phyloP scores from a whole-genome alignment of 1,284 basidiomycete genomes.

The Apiotrichum siamense region DNA sequence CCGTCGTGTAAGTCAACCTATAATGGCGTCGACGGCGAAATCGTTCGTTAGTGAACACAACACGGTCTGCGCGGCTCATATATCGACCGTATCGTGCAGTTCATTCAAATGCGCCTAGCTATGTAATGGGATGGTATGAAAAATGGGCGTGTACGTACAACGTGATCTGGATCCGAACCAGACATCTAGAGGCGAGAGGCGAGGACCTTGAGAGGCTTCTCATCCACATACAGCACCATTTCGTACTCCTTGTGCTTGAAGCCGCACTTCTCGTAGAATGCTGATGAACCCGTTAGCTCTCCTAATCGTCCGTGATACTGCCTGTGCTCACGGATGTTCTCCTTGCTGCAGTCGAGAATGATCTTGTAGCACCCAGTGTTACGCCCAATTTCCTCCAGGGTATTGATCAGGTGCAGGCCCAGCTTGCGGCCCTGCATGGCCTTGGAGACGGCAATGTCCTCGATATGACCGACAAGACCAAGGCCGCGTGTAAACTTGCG shows the following conservation, averaged over 20 bases:
- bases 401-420: conserved; percentile 78
- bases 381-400: conserved; percentile 73
- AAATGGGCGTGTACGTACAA: background rate
- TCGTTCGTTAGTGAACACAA: conserved; percentile 24
- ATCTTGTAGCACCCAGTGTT: conserved; percentile 83
- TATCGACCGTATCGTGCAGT: conserved; percentile 29
- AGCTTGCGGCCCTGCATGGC: conserved; percentile 78
- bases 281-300: conserved; percentile 47
- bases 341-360: conserved; percentile 87
- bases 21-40: conserved; percentile 19
- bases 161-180: background rate
- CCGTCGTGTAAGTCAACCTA: too few species aligned
- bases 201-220: conserved; percentile 7
- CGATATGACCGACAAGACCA: conserved; percentile 85
- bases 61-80: conserved; percentile 28
- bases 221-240: conserved; percentile 58
- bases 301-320: background rate
- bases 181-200: conserved; percentile 3
- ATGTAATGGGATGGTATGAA: background rate
- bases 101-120: conserved; percentile 2
- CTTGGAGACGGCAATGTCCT: conserved; percentile 92
- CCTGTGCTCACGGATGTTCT: conserved; percentile 70
- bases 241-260: conserved; percentile 80
- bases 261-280: conserved; percentile 96
- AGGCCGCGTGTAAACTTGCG: conserved; percentile 83